Conservation (phyloP, 192 early-diverging fungal species). For the Coemansia interrupta region DNA sequence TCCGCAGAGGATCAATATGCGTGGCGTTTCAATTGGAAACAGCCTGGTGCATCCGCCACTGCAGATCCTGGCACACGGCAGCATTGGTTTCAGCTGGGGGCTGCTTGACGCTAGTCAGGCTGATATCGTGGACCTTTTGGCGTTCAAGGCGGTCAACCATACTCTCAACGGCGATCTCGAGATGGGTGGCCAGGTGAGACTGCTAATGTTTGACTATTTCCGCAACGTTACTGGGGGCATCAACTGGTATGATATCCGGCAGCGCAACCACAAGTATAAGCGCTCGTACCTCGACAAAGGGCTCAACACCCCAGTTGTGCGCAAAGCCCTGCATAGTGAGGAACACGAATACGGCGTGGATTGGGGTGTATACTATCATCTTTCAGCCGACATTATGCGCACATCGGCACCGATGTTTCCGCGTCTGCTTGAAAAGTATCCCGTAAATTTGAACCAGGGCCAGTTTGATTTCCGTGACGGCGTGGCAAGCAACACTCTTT, state of each 20-base stretch:
- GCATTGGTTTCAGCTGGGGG: constrained; percentile 42
- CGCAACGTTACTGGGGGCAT: constrained; percentile 64
- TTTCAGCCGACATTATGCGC: constrained; percentile 67
- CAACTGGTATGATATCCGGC: constrained; percentile 77
- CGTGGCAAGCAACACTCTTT: constrained; percentile 59
- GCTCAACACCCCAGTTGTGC: constrained; percentile 55
- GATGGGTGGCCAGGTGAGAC: constrained; percentile 48
- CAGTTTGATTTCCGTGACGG: constrained; percentile 85
- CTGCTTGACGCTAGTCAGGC: constrained; percentile 40
- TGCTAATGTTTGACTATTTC: constrained; percentile 62
- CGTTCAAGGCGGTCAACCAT: constrained; percentile 44
- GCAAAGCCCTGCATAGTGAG: constrained; percentile 60
- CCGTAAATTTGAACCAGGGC: constrained; percentile 69
- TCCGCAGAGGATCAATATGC: constrained; percentile 44
- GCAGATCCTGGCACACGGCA: constrained; percentile 47
- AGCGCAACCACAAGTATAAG: constrained; percentile 60
- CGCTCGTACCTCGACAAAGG: constrained; percentile 60
- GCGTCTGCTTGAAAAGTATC: constrained; percentile 55
- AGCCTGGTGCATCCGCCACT: constrained; percentile 44
- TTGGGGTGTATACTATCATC: constrained; percentile 49
- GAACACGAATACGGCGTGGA: constrained; percentile 53
- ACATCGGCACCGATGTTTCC: constrained; percentile 56
- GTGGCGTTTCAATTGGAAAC: constrained; percentile 59
- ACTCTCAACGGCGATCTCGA: constrained; percentile 50
- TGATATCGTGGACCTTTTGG: constrained; percentile 40